These are phyloP conservation scores for Aspergillus baeticus DNA, from an alignment of 495 filamentous ascomycete genomes.

Conservation along the genomic window DNA sequence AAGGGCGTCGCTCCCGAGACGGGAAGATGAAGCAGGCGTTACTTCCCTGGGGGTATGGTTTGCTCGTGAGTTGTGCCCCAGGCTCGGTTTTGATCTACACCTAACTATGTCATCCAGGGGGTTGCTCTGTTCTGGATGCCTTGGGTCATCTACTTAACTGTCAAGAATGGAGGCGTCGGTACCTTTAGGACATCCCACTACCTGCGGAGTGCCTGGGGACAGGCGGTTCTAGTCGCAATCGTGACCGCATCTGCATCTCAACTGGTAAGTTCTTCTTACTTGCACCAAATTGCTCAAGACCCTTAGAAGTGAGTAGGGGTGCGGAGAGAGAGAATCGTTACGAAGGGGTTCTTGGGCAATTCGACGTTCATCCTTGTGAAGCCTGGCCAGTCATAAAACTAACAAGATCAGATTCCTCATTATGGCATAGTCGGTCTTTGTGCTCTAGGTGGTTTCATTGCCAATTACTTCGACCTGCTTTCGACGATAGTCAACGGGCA, in stretches of 20 bases:
- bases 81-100: no score
- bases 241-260: slow-evolving; percentile 38
- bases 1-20: slow-evolving; percentile 21
- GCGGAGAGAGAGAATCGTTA: no score
- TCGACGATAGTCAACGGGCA: slow-evolving; percentile 29
- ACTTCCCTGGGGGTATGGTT: slow-evolving; percentile 32
- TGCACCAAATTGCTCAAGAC: no score
- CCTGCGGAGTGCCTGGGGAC: slow-evolving; percentile 34
- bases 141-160: slow-evolving; percentile 21
- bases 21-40: slow-evolving; percentile 26
- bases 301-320: no score
- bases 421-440: slow-evolving; percentile 34
- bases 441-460: slow-evolving; percentile 33
- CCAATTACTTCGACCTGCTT: slow-evolving; percentile 27
- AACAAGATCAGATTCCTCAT: slow-evolving; percentile 32
- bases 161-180: slow-evolving; percentile 19
- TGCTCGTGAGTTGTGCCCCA: slow-evolving; percentile 33
- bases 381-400: no score
- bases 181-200: slow-evolving; percentile 32
- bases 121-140: slow-evolving; percentile 33
- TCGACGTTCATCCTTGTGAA: not conserved
- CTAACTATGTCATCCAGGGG: slow-evolving; percentile 24
- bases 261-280: slow-evolving; percentile 30
- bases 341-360: not conserved
- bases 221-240: slow-evolving; percentile 30